Evolutionary conservation across 176 grass and related monocot genomes (phyloP), one percentile per base, ranked within the genome.

Genomic region (Avena atlantica): DNA sequence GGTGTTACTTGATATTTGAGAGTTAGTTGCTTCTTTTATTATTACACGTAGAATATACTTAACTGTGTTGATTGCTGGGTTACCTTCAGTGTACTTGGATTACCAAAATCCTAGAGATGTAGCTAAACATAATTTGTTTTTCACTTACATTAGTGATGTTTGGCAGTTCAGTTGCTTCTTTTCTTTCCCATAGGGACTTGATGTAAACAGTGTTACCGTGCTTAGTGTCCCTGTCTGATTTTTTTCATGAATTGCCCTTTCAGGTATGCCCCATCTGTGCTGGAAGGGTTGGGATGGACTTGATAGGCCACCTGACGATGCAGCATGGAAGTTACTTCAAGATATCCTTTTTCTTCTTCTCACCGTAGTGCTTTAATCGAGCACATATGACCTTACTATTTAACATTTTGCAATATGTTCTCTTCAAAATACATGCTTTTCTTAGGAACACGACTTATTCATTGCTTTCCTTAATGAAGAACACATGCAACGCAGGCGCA

Each of bases 191-290:
- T 23, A 70, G 11, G 70, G 70, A 67, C 12, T 48, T 79, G 56
- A 62, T 86, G 27, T 7, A 79, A 84, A 11, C 47, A 40, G 1
- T 42, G 0, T 48, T 70, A 34, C 50, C n/a, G 1, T 82, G 83
- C 34, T 21, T 78, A 58, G 21, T 23, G 23, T 51, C 72, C 1
- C 8, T 85, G 57, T 20, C 50, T 20, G 34, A 15, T 7, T 6
- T 42, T 42, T 73, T 90, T 31, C 12, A 62, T 79, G 64, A 79
- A 57, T 50, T 89, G 10, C 16, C n/a, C 83, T 83, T 87, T 88
- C 86, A 97, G 94, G 90, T 94, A 85, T 97, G 94, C 56, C 92
- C 94, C 44, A 92, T 97, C 44, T 97, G 95, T 86, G 74, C 90
- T 74, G 78, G 86, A 53, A 90, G 84, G 86, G 86, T 94, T 73